These are phyloP conservation scores for Cystobasidium pallidum DNA, from an alignment of 1,284 basidiomycete genomes.

Conservation along the genomic window DNA sequence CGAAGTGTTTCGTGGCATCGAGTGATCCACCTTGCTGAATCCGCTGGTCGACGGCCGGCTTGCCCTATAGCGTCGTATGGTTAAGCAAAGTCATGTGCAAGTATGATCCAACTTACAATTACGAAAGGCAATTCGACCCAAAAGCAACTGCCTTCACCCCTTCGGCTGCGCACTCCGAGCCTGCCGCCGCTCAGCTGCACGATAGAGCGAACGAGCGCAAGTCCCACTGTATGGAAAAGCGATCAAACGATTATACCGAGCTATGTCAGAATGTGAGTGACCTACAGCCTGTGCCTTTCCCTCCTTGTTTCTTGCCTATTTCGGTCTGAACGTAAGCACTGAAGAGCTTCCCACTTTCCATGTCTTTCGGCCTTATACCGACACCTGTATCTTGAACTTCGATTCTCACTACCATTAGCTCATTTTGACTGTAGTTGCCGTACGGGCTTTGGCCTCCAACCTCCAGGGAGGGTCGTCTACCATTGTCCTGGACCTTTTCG, in stretches of 20 bases:
- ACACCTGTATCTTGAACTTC: constrained; percentile 21
- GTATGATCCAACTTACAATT: background rate
- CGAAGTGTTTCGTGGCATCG: background rate
- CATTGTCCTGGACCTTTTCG: background rate
- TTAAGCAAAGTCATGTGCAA: background rate
- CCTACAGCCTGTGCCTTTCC: constrained; percentile 10
- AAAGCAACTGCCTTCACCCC: constrained; percentile 8
- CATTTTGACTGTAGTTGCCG: constrained; percentile 3
- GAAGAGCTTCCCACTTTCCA: constrained; percentile 10
- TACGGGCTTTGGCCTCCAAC: constrained; percentile 4
- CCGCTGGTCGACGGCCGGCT: constrained; percentile 4
- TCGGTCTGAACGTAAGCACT: constrained; percentile 56
- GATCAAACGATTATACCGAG: background rate
- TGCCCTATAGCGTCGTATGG: background rate
- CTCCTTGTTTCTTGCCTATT: constrained; percentile 70
- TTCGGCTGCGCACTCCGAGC: constrained; percentile 62
- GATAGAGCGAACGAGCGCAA: constrained; percentile 84
- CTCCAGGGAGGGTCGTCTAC: background rate
- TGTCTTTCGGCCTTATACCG: constrained; percentile 20
- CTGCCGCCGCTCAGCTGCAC: constrained; percentile 80
- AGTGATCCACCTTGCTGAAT: constrained; percentile 1
- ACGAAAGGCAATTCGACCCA: constrained; percentile 12
- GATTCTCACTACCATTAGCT: constrained; percentile 26
- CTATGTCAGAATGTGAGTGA: background rate
- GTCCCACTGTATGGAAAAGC: constrained; percentile 58